Base-by-base conservation (phyloP, 345 rosid genomes). In the Durio zibethinus region DNA sequence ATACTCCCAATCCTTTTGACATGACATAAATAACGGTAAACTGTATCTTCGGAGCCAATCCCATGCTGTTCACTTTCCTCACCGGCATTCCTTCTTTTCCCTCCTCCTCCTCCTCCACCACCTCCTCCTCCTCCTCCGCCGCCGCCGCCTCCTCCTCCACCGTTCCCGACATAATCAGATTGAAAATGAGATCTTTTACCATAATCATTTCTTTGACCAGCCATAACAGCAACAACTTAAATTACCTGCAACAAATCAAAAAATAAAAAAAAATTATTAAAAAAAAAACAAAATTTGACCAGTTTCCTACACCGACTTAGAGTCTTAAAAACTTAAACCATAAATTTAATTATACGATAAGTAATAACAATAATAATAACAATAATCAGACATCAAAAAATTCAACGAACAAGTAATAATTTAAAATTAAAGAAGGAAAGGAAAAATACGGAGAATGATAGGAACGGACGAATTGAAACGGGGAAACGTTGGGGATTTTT, bases 11-110 rank as follows among this genome's bases (percentile, higher is more conserved):
- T 86, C 83, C 77, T 91, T 77, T 78, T 84, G 35, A 77, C 79
- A 35, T 88, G 93, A 16, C 91, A 89, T 73, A 91, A 75, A 80
- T 88, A 91, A 29, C 93, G 90, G 76, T 84, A 91, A 5, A 88
- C 89, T 2, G 90, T 89, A 33, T 89, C 93, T 61, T 87, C 87
- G 0, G 82, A 74, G n/a, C 88, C 90, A 68, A 72, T 87, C 14
- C 80, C 87, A 73, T 54, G 79, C 21, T 73, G 78, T 45, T 86
- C 91, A 79, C 86, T 70, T 23, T 83, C 90, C 68, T 85, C 89
- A 64, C 84, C 84, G 31, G 84, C 82, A 27, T 82, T 84, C 62
- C 80, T 76, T 35, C 88, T 87, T 78, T 91, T 91, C 80, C 84
- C 85, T 42, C 85, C 79, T 75, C 85, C 89, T 63, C 84, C 79